Evolutionary conservation across 306 rosid species (phyloP).

Genomic region (Ziziphus jujuba): DNA sequence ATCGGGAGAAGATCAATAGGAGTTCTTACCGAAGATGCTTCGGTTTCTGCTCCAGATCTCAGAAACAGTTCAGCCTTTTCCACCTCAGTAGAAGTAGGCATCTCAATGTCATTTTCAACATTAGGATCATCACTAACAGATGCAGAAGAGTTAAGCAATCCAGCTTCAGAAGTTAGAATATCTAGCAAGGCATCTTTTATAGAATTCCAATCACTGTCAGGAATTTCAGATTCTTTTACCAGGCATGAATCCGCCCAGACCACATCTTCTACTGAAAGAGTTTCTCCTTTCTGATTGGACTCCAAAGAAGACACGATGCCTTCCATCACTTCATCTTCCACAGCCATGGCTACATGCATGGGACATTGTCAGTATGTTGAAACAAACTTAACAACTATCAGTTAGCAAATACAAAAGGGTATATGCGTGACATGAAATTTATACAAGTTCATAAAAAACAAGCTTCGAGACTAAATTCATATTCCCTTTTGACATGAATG

Average conservation of each 20-base stretch:
- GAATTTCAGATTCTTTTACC: conserved; percentile 25
- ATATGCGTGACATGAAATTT: background rate
- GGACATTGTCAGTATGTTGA: conserved; percentile 3
- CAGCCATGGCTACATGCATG: conserved; percentile 36
- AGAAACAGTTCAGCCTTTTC: conserved; percentile 3
- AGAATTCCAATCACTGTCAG: conserved; percentile 48
- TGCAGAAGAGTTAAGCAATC: conserved; percentile 15
- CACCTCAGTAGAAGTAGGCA: conserved; percentile 24
- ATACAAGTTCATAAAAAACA: background rate
- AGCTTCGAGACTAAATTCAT: background rate
- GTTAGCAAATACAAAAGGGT: background rate
- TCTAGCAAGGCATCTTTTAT: conserved; percentile 59
- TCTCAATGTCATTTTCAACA: conserved; percentile 26
- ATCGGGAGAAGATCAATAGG: conserved; percentile 14
- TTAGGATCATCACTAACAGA: conserved; percentile 6
- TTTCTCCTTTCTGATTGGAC: conserved; percentile 11
- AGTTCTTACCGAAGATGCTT: background rate
- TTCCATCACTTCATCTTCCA: conserved; percentile 21
- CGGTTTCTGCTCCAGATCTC: conserved; percentile 5
- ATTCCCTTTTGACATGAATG: background rate
- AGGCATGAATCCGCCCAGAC: conserved; percentile 80
- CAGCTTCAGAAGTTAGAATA: conserved; percentile 44
- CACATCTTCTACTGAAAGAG: conserved; percentile 59
- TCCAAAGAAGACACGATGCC: conserved; percentile 13
- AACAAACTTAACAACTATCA: background rate